These are phyloP conservation scores for Colletotrichum shisoi DNA, from an alignment of 2,329 filamentous ascomycete genomes.

Conservation along the genomic window DNA sequence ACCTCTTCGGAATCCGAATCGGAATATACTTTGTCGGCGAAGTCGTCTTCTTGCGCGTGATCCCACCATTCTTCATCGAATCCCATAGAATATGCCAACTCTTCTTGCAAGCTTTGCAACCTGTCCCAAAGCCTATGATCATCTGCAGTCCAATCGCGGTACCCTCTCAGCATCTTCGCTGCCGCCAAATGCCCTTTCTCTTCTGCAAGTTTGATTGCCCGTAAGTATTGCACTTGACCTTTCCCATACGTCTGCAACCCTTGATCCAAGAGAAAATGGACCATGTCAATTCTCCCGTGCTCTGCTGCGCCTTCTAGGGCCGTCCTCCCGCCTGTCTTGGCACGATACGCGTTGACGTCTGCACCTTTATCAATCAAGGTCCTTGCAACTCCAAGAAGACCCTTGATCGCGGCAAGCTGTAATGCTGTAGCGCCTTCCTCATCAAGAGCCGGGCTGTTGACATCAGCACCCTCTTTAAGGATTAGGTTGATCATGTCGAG, in stretches of 20 bases:
- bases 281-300: slow-evolving; percentile 5
- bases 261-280: not conserved
- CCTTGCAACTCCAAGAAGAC: not conserved
- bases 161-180: not conserved
- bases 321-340: not conserved
- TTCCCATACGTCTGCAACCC: not conserved
- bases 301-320: slow-evolving; percentile 24
- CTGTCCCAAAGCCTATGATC: not conserved
- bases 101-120: not conserved
- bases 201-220: slow-evolving; percentile 9
- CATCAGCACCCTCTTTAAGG: not conserved
- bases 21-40: no score
- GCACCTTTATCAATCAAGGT: slow-evolving; percentile 5
- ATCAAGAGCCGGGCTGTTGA: not conserved
- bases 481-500: not conserved
- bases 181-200: not conserved
- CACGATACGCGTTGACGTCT: slow-evolving; percentile 2
- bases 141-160: not conserved
- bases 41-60: no score
- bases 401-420: not conserved
- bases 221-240: slow-evolving; percentile 1
- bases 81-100: no score
- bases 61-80: not conserved
- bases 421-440: not conserved
- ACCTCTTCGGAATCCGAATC: no score